A percentile compares a stretch with the other conserved stretches of the same genome.
Evolutionary conservation across 78 protist species (phyloP).

Genomic region (Emiliania huxleyi): DNA sequence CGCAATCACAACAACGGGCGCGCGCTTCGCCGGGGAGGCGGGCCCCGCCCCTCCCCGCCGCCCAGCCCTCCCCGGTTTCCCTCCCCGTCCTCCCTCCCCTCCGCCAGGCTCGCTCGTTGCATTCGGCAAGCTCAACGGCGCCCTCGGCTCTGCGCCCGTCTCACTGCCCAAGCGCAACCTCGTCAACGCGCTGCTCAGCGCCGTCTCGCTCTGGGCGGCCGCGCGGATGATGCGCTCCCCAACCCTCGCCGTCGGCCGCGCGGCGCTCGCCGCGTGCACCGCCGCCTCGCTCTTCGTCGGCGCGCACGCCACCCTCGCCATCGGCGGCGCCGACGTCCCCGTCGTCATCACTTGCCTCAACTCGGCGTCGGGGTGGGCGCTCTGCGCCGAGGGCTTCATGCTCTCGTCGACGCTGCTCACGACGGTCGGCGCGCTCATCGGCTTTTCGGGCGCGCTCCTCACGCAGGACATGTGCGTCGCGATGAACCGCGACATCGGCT

Average conservation of each 20-base stretch:
- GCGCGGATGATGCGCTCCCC: background rate
- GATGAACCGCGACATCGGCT: slow-evolving; percentile 90
- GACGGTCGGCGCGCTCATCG: slow-evolving; percentile 94
- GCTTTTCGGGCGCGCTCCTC: slow-evolving; percentile 94
- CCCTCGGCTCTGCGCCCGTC: slow-evolving; percentile 51
- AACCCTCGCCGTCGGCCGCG: background rate
- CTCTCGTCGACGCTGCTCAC: slow-evolving; percentile 74
- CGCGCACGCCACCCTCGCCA: slow-evolving; percentile 64
- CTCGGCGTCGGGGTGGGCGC: slow-evolving; percentile 76
- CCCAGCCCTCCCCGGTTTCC: no score
- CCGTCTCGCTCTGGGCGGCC: no score
- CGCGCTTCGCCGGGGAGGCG: no score
- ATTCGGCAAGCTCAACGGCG: slow-evolving; percentile 87
- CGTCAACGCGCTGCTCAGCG: slow-evolving; percentile 55
- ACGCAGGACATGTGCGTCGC: slow-evolving; percentile 90
- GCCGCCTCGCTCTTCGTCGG: slow-evolving; percentile 79
- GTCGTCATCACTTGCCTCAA: slow-evolving; percentile 95
- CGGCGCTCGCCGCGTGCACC: background rate
- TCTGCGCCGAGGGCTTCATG: slow-evolving; percentile 52
- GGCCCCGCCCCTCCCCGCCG: no score
- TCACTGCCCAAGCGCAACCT: slow-evolving; percentile 61
- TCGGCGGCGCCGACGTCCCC: slow-evolving; percentile 99
- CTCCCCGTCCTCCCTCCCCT: no score
- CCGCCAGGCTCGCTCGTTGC: no score
- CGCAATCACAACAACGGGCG: slow-evolving; percentile 70